A percentile compares a stretch with the other conserved stretches of the same genome.
These are phyloP conservation scores for Begonia masoniana DNA, from an alignment of 306 rosid genomes.

Conservation along the genomic window DNA sequence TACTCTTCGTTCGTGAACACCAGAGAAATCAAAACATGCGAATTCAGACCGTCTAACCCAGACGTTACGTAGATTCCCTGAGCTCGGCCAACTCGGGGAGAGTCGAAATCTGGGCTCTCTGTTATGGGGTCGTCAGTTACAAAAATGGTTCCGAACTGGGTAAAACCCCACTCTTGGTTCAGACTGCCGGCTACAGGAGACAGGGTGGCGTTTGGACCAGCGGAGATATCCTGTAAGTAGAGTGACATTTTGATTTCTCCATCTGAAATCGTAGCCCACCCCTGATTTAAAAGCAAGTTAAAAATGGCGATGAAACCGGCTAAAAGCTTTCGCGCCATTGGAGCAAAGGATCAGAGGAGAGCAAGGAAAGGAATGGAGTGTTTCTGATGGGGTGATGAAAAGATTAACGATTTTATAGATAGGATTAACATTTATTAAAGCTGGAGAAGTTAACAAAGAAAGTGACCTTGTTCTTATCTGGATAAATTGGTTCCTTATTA, in stretches of 20 bases:
- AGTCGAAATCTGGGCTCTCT: neutral
- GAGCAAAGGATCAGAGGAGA: no score
- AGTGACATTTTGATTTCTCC: slow-evolving; percentile 13
- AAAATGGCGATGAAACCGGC: neutral
- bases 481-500: no score
- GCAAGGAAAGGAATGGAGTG: no score
- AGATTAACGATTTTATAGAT: no score
- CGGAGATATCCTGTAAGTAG: slow-evolving; percentile 12
- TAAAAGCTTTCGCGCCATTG: no score
- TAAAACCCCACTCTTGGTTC: slow-evolving; percentile 8
- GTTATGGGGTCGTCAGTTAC: slow-evolving; percentile 14
- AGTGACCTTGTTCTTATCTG: no score
- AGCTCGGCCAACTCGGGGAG: slow-evolving; percentile 8
- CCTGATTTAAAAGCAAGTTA: neutral
- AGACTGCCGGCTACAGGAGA: slow-evolving; percentile 12
- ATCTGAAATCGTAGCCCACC: neutral
- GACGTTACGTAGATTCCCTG: slow-evolving; percentile 13
- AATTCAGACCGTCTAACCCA: slow-evolving; percentile 8
- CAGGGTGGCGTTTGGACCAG: slow-evolving; percentile 4
- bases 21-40: slow-evolving; percentile 4
- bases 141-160: slow-evolving; percentile 11
- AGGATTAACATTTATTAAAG: no score
- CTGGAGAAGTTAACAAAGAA: no score
- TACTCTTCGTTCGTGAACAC: slow-evolving; percentile 18
- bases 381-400: no score